Base-by-base conservation (phyloP, 192 early-diverging fungal genomes). In the Podila clonocystis region DNA sequence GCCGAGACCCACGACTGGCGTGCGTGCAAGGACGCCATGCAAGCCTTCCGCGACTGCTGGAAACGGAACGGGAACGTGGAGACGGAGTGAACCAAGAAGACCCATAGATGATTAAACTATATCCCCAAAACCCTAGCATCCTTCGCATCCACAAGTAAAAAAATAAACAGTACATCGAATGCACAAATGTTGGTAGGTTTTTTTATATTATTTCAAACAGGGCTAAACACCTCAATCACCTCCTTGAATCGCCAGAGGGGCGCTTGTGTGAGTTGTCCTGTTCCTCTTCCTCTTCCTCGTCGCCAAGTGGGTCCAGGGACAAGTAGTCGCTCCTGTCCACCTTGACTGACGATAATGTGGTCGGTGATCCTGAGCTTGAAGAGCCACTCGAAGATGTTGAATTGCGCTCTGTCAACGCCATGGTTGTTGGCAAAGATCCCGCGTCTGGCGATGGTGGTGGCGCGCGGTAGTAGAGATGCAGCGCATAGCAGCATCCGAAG, bases 1-100 rank as follows among this genome's bases (percentile, higher is more conserved):
- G 89, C 88, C 24, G 94, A 95, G 58, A 94, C 88, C 19, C 89
- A 92, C 65, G 97, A 98, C 84, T 98, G 95, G 95, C 89, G 97
- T 49, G 80, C 87, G 50, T 98, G 97, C 75, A 73, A 86, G 50
- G 85, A 83, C 33, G 94, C 95, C 72, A 91, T 98, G 90, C 34
- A 75, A n/a, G 87, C 82, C 30, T 98, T 98, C 83, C 85, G 87
- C 36, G 83, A 90, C 17, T 98, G 97, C 70, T 96, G 89, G 87
- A 85, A 86, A 71, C 79, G 75, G 7, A 87, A 85, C 36, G 80
- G 68, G 9, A 83, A 77, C 28, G 70, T 80, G 0, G 34, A 82
- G 22, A 65, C 72, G 1, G 74, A 74, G 20, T 68, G 19, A 59
- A 67, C 34, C 33, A 67, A 30, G 28, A 13, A 9, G 29, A n/a